Evolutionary conservation across 225 moss, liverwort and hornwort genomes (phyloP), one percentile per base, ranked within the genome.

Genomic region (Marchantia polymorpha): DNA sequence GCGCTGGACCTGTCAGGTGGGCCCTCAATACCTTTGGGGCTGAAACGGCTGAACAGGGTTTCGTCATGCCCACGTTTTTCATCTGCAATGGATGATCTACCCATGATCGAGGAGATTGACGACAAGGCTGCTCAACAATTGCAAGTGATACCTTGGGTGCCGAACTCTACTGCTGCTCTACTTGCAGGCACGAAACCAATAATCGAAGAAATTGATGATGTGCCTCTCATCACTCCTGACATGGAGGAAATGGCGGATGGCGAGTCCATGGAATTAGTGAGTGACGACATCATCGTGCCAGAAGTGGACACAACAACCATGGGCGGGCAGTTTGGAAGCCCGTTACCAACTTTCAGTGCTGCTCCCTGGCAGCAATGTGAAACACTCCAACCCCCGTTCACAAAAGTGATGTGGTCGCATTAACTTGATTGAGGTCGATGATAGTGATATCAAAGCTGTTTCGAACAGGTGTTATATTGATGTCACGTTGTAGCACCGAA

Each of bases 1-100:
- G 87, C 87, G 55, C 70, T 87, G 53, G 87, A 87, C 79, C 84
- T 87, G 7, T 87, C 87, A 7, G 84, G 84, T 61, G 82, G 84
- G 2, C 80, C 77, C 17, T 4, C 69, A 27, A 16, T 71, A 10
- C 29, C 29, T 7, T 0, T 60, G 47, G 82, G 81, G 11, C 80
- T 70, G 26, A 87, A 68, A 67, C 84, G 82, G 9, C 50, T 87
- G 64, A 73, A 59, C 23, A 82, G 84, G 54, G 82, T 72, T 31
- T 87, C 87, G 4, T 87, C 87, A 12, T 87, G 87, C 78, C 87
- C 87, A 25, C 82, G 84, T 23, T 77, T 84, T 58, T 66, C 74
- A 9, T 25, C 17, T 20, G 63, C 74, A 16, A 52, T 56, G 11
- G 86, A 87, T 56, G 83, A 84, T 79, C 84, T 80, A 69, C 64